Conservation (phyloP, 2,329 filamentous ascomycete genomes). For the Verticillium nonalfalfae region DNA sequence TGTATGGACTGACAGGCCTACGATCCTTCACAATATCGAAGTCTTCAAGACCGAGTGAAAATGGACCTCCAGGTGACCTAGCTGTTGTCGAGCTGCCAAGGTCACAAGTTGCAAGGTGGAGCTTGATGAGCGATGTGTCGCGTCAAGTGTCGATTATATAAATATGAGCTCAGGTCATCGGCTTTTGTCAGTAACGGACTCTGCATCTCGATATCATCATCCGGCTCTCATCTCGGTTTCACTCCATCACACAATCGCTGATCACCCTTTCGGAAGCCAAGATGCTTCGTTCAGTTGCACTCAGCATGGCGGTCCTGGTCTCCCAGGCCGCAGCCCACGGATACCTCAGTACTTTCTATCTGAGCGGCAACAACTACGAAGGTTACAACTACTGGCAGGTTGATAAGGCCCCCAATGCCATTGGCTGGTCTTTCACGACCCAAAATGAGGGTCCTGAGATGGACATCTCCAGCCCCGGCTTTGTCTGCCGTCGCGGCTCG, state of each 20-base stretch:
- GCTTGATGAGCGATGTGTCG: too few species aligned
- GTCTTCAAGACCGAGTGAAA: neutral
- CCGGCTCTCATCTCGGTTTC: neutral
- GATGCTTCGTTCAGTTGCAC: neutral
- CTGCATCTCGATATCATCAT: neutral
- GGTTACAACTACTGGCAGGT: neutral
- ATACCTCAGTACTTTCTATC: neutral
- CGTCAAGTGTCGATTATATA: neutral
- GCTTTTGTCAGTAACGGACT: neutral
- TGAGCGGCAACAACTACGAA: neutral
- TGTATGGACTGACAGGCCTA: neutral
- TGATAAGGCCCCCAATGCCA: neutral
- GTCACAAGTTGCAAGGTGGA: neutral
- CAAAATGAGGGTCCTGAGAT: conserved; percentile 34
- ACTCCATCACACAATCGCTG: neutral
- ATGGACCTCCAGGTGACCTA: neutral
- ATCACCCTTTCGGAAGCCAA: neutral
- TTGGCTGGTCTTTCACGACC: conserved; percentile 10
- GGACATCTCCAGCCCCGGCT: conserved; percentile 32
- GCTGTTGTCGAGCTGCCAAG: too few species aligned
- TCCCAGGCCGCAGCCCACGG: neutral
- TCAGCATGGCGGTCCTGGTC: neutral
- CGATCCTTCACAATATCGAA: neutral
- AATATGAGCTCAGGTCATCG: neutral
- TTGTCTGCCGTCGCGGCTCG: conserved; percentile 35